A percentile compares a stretch with the other conserved stretches of the same genome.
Conservation (phyloP, 768 basidiomycete species). For the Boletus reticuloceps region DNA sequence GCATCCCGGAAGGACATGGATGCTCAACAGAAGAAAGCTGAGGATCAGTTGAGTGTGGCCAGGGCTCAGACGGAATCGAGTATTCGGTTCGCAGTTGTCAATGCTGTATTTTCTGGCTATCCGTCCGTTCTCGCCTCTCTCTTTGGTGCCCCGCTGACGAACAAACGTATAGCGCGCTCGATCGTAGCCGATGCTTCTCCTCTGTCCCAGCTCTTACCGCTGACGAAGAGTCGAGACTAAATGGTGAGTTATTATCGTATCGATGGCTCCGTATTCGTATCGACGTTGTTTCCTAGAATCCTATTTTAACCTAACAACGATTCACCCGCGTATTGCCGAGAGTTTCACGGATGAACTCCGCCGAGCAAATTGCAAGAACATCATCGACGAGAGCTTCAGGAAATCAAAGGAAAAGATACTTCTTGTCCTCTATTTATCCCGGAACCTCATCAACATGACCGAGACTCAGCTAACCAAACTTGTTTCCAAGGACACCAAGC, state of each 20-base stretch:
- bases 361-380: constrained; percentile 9
- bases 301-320: constrained; percentile 13
- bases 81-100: constrained; percentile 23
- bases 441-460: constrained; percentile 9
- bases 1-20: neutral
- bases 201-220: constrained; percentile 10
- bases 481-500: constrained; percentile 11
- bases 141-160: neutral
- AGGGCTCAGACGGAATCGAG: constrained; percentile 13
- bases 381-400: constrained; percentile 19
- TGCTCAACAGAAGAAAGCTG: constrained; percentile 10
- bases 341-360: constrained; percentile 18
- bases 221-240: constrained; percentile 14
- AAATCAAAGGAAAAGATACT: constrained; percentile 24
- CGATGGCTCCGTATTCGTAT: neutral
- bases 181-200: constrained; percentile 15
- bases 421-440: constrained; percentile 16
- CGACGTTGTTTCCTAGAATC: constrained; percentile 5
- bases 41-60: constrained; percentile 10
- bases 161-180: constrained; percentile 11
- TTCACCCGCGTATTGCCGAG: constrained; percentile 20
- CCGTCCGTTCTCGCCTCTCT: constrained; percentile 10
- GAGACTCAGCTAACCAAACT: constrained; percentile 14
- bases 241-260: constrained; percentile 2
- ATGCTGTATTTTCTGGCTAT: constrained; percentile 28